These are phyloP conservation scores for Bigelowiella natans DNA, from an alignment of 78 protist genomes.

Conservation along the genomic window DNA sequence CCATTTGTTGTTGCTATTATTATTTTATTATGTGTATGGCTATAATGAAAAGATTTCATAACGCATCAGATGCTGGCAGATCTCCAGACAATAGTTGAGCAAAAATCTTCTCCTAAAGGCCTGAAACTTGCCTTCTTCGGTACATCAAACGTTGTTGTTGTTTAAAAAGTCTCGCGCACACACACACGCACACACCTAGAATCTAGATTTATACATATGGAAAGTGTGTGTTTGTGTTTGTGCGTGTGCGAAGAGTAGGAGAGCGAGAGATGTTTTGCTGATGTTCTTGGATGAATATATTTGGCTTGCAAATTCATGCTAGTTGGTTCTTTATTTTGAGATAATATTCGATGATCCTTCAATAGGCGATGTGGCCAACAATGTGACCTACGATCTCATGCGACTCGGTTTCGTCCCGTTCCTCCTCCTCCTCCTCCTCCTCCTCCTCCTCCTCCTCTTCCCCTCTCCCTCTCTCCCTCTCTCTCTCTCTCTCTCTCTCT, in stretches of 20 bases:
- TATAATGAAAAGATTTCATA: too few relatives aligned
- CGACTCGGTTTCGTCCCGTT: constrained; percentile 10
- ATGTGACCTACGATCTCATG: constrained; percentile 65
- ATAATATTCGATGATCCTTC: too few relatives aligned
- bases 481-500: not conserved
- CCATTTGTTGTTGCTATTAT: too few relatives aligned
- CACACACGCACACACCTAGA: too few relatives aligned
- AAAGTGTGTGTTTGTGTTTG: too few relatives aligned
- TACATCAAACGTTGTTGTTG: constrained; percentile 11
- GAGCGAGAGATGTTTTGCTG: too few relatives aligned
- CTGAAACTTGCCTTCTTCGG: constrained; percentile 46
- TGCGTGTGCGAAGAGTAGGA: too few relatives aligned
- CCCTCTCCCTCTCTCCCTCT: not conserved
- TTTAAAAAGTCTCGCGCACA: not conserved
- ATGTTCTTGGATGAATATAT: too few relatives aligned
- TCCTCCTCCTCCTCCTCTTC: not conserved
- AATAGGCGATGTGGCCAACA: constrained; percentile 32
- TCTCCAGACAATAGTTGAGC: constrained; percentile 44
- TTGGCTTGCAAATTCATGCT: too few relatives aligned
- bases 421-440: not conserved
- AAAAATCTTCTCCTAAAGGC: constrained; percentile 22
- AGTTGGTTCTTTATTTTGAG: too few relatives aligned
- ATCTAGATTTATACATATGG: too few relatives aligned
- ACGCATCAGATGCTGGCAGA: constrained; percentile 52
- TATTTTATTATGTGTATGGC: too few relatives aligned